phyloP scores from a whole-genome alignment of 345 rosid species.

The Microcos paniculata region DNA sequence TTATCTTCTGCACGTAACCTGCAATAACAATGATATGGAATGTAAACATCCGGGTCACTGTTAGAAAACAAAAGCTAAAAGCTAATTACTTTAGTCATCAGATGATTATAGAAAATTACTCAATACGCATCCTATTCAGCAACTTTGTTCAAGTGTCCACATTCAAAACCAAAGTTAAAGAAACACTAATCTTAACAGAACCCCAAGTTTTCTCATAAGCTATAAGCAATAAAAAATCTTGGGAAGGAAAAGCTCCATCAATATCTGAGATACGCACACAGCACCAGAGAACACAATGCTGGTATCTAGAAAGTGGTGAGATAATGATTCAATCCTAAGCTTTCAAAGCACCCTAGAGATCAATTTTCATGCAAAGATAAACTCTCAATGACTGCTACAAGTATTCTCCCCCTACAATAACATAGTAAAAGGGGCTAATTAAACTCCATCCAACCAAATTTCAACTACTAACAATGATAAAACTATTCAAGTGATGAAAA shows the following conservation, averaged over 20 bases:
- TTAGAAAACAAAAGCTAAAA: background rate
- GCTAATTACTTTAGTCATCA: background rate
- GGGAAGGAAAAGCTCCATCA: background rate
- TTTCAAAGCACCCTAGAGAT: background rate
- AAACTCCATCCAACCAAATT: background rate
- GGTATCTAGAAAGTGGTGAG: background rate
- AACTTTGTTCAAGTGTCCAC: background rate
- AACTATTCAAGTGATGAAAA: background rate
- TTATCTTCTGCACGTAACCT: constrained; percentile 95
- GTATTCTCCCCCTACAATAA: background rate
- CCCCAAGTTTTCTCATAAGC: background rate
- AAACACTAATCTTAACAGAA: background rate
- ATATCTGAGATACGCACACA: background rate
- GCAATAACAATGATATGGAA: constrained; percentile 21
- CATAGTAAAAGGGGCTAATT: background rate
- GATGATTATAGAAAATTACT: background rate
- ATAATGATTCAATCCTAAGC: background rate
- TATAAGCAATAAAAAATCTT: background rate
- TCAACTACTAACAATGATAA: background rate
- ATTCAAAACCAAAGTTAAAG: constrained; percentile 2
- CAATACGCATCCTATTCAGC: background rate
- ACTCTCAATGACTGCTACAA: background rate
- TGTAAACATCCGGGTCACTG: background rate
- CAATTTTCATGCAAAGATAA: background rate
- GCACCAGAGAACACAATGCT: background rate